Percentiles rank a stretch among this genome's conserved stretches.
Evolutionary conservation across 345 rosid genomes (phyloP).

Genomic region (Euclidium syriacum): DNA sequence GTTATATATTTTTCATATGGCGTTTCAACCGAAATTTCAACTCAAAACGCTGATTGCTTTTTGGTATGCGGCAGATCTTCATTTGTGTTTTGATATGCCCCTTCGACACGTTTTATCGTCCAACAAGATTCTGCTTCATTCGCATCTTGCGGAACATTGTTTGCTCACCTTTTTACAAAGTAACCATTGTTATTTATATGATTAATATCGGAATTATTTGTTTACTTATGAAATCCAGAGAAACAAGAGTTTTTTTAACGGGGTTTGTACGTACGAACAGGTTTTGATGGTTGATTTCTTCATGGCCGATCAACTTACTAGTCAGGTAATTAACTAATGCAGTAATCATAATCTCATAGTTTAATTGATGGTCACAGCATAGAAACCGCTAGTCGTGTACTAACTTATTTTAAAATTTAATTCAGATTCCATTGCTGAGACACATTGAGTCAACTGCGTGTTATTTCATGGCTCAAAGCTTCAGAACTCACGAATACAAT

Average conservation of each 20-base stretch:
- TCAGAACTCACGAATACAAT: constrained; percentile 56
- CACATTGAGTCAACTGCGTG: constrained; percentile 82
- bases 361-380: background rate
- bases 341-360: too few species aligned
- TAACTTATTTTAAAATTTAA: background rate
- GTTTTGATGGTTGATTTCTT: constrained; percentile 91
- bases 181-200: too few species aligned
- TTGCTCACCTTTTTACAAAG: constrained; percentile 88
- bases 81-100: constrained; percentile 65
- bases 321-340: constrained; percentile 55
- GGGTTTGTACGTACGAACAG: constrained; percentile 30
- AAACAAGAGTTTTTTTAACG: background rate
- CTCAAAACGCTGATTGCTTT: background rate
- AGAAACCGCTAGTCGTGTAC: background rate
- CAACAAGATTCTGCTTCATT: constrained; percentile 83
- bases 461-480: constrained; percentile 70
- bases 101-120: constrained; percentile 67
- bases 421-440: constrained; percentile 77
- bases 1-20: background rate
- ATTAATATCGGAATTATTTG: background rate
- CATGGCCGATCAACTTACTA: constrained; percentile 98
- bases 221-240: constrained; percentile 15
- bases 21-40: background rate
- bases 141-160: constrained; percentile 68
- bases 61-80: constrained; percentile 41